Evolutionary conservation across 148 eudicot species (phyloP), one percentile per base, ranked within the genome.

Genomic region (Agrostemma githago): DNA sequence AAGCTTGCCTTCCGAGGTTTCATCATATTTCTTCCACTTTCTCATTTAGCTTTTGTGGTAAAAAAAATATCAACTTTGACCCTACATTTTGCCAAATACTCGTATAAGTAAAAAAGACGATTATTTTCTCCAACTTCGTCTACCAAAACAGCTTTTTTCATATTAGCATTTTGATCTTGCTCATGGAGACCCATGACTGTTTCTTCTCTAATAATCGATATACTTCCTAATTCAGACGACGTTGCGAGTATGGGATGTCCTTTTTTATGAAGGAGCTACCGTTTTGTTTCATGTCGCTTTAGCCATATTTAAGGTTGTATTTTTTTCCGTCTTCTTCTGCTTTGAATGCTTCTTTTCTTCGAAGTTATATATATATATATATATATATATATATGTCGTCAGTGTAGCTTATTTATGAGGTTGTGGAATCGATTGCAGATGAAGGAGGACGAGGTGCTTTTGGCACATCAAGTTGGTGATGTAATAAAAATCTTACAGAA

Each of bases 1-100:
- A 85, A 95, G 98, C 89, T 87, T 92, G 82, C 98, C 98, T 59
- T 92, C 98, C 4, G 98, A 95, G 98, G 98, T 92, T 76, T 61
- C 70, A 56, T 20, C 41, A 79, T 51, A 44, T 14, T 12, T 16
- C 64, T 60, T 62, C 4, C 14, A 1, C n/a, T 61, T 57, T 54
- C n/a, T 73, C 17, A 9, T 19, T n/a, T 20, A 43, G 11, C 44
- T 56, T 51, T 11, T 12, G 56, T 51, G 10, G 51, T 46, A 64
- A 11, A 46, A 46, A 51, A 14, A 4, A 51, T 51, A 9, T 51
- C 14, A 51, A 51, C 56, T 51, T 46, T 46, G 16, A 51, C 16
- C 56, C 11, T 51, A 51, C 11, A 51, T 51, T 51, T 51, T 51
- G 16, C 4, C 56, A 2, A 51, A 51, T 4, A 8, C 14, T 2